These are phyloP conservation scores for Tuctoria greenei DNA, from an alignment of 176 grass and related monocot genomes.

Conservation along the genomic window DNA sequence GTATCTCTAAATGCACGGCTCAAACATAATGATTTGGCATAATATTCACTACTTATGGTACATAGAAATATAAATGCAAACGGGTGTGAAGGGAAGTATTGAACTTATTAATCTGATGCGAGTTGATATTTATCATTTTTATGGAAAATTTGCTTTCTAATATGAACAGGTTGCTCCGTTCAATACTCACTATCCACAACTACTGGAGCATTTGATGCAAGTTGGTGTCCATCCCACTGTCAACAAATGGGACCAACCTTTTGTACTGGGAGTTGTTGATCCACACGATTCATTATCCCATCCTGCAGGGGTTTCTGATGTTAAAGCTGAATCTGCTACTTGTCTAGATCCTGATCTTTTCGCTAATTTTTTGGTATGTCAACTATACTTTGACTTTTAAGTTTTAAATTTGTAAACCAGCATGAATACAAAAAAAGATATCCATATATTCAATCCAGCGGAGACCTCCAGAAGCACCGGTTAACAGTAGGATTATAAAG, in stretches of 20 bases:
- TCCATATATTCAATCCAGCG: not conserved
- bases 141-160: slow-evolving; percentile 27
- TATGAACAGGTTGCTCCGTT: slow-evolving; percentile 91
- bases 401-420: slow-evolving; percentile 4
- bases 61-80: slow-evolving; percentile 17
- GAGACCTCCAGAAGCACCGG: too few relatives aligned
- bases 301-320: slow-evolving; percentile 87
- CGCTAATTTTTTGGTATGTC: slow-evolving; percentile 83
- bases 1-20: not conserved
- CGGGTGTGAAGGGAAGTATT: not conserved
- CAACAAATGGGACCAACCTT: slow-evolving; percentile 94
- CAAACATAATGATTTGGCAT: not conserved
- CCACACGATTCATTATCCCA: slow-evolving; percentile 93
- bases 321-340: slow-evolving; percentile 79
- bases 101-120: slow-evolving; percentile 18
- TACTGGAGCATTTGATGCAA: slow-evolving; percentile 74
- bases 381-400: slow-evolving; percentile 12
- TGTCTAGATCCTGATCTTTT: slow-evolving; percentile 91
- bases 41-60: not conserved
- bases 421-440: not conserved
- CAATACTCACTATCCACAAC: slow-evolving; percentile 87
- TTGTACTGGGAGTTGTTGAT: slow-evolving; percentile 89
- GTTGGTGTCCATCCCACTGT: slow-evolving; percentile 65
- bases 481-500: too few relatives aligned
- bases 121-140: not conserved